Evolutionary conservation across 1,284 basidiomycete species (phyloP), one percentile per base, ranked within the genome.

Genomic region (Ceratobasidium sp.): DNA sequence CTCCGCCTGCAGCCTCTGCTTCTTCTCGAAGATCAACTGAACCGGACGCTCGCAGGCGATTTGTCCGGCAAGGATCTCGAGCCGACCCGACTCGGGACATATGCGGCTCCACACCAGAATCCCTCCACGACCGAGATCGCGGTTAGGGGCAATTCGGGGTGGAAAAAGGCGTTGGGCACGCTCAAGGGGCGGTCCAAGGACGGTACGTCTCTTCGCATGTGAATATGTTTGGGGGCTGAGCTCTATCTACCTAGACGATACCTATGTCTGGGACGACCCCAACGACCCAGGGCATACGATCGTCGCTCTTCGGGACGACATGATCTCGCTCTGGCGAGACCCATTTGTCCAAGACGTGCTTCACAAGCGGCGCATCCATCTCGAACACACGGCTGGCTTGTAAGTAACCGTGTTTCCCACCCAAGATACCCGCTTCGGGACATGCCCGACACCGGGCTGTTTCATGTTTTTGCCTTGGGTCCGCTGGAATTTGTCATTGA

Each of bases 351-450:
- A 83, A 74, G 82, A 84, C 76, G 82, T 86, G 70, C 81, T 93
- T 60, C 81, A 83, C 62, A 88, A 91, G 81, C 87, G 85, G 78
- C 83, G 85, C 28, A 78, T 92, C 60, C 83, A 91, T 76, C 77
- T 92, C 73, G 89, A 93, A 80, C 91, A 93, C 79, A 91, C 88
- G 79, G 89, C 90, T 73, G 92, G 92, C 53, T 93, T 93, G 92
- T 92, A 77, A 82, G 89, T 83, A 39, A n/a, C 6, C 36, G 23
- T 36, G n/a, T n/a, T 50, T 26, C 60, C 73, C 73, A 65, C 55
- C 65, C 26, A 52, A 21, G 6, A 23, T 50, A 28, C 36, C 36
- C 36, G 36, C 14, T 39, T 39, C 36, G 6, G 36, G 36, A 39
- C 36, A 39, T 14, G 36, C 36, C 36, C 36, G 6, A 6, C 6